Base-by-base conservation (phyloP, 2,329 filamentous ascomycete species). In the Sporothrix mexicana region DNA sequence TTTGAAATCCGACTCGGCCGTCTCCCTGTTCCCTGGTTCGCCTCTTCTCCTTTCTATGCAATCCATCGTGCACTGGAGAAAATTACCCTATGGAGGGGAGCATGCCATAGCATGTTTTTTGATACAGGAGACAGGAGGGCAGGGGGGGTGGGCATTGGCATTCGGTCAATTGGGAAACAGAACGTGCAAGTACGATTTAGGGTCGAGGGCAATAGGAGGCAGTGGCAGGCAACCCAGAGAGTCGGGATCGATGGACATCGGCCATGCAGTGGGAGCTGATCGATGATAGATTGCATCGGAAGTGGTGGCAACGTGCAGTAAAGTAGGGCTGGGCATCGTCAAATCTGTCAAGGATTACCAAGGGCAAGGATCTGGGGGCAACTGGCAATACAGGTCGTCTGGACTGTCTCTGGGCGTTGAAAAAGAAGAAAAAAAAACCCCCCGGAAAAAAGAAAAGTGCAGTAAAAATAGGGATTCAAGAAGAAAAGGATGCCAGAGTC, bases 261-360 rank as follows among this genome's bases (percentile, higher is more conserved):
- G 47, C 1, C 47, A 51, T 68, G 66, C 47, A 55, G 66, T 13
- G 47, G 66, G 15, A 36, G 64, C 45, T 13, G 64, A 36, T 20
- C 6, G 23, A 20, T 17, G 23, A n/a, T 67, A 67, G 20, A 51
- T 51, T 51, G 62, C 1, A 13, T 68, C 47, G 47, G 25, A 12
- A 36, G 17, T 68, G 64, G 66, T 68, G 64, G 66, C 66, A 68
- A 68, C 66, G 66, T 68, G 25, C 47, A 68, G 47, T 36, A 51
- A 20, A 51, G 43, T 51, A 67, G 64, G 64, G 45, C 23, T 67
- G 41, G n/a, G 3, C 41, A 13, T 47, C 61, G n/a, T 47, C 20
- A 25, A 36, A 8, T 47, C 61, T 66, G 12, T 66, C 61, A 45
- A 66, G 20, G 36, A 23, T 17, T 43, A 23, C 41, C 20, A 47